Base-by-base conservation (phyloP, 306 rosid species). In the Dalbergia oliveri region DNA sequence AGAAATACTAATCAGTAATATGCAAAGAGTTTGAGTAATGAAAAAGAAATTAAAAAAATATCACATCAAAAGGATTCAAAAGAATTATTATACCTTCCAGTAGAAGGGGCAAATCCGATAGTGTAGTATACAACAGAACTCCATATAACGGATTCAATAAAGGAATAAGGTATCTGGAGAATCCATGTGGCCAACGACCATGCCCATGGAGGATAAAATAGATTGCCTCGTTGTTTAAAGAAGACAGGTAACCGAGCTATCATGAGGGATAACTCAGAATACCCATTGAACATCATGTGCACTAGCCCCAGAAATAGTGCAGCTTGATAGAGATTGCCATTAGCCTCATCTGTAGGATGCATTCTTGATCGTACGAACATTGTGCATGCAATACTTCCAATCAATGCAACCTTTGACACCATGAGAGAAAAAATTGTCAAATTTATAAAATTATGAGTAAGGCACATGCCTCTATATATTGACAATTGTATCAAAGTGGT, bases 281-380 rank as follows among this genome's bases (percentile, higher is more conserved):
- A 88, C 9, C 97, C 98, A 78, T 94, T 94, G 37, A 94, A 94
- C 91, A 94, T 80, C 93, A 94, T 89, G 67, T 94, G 98, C 45
- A 92, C 85, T 84, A 94, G 66, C 66, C 92, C 97, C 26, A 79
- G 89, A 83, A 94, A 94, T 16, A 94, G 82, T 41, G 94, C 84
- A 45, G 98, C 80, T 14, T 89, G 90, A 64, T 94, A 94, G 16
- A 92, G 91, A 61, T 37, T 82, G 53, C 92, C 98, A 56, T 84
- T 62, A 13, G 8, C 12, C 84, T 92, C 97, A 57, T 92, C 84
- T 8, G 80, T 83, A 0, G 86, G 90, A 84, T 91, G 89, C 35
- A 59, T 1, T 67, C 79, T 89, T 58, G 82, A 31, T 64, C 92
- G 82, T 16, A 84, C 11, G 81, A 88, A 94, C 86, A 92, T 86